Base-by-base conservation (phyloP, 2,329 filamentous ascomycete species). In the Sclerotinia trifoliorum region DNA sequence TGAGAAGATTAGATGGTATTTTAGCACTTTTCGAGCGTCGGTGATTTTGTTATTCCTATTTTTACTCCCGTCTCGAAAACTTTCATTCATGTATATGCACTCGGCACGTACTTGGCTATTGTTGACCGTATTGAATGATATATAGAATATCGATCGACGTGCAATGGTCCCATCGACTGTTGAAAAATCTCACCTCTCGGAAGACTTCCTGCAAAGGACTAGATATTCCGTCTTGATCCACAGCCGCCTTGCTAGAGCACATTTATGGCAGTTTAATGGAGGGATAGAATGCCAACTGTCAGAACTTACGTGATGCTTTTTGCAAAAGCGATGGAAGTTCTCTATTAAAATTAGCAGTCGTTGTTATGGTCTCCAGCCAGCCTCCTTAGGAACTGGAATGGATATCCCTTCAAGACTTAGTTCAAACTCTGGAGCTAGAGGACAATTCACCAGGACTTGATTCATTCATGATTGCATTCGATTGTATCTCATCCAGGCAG, bases 191-290 rank as follows among this genome's bases (percentile, higher is more conserved):
- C 26, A n/a, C 58, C 13, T 5, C 42, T n/a, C n/a, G 24, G 3
- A 21, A 35, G 21, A 42, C 10, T 1, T 46, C 11, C 6, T 42
- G 24, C 44, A 29, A 5, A 48, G 24, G 32, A 24, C 21, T 13
- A 15, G 3, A 7, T 39, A 39, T 17, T 21, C 1, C n/a, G 32
- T 6, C 19, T 39, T 6, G 35, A 39, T n/a, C 26, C 5, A 19
- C 42, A 44, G 32, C 19, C n/a, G 3, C 48, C 8, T 19, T 21
- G 24, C 13, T 39, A 48, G n/a, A 26, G 21, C 26, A 19, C 51
- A 24, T 64, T 64, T 24, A n/a, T 64, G 21, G 48, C 61, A n/a
- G 54, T 64, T 26, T 29, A 64, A 26, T 24, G 39, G 19, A n/a
- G 32, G 21, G n/a, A 64, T n/a, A n/a, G 51, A 8, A 64, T 54